Conservation (phyloP, 805 yeast genomes). For the Suhomyces tanzawaensis region DNA sequence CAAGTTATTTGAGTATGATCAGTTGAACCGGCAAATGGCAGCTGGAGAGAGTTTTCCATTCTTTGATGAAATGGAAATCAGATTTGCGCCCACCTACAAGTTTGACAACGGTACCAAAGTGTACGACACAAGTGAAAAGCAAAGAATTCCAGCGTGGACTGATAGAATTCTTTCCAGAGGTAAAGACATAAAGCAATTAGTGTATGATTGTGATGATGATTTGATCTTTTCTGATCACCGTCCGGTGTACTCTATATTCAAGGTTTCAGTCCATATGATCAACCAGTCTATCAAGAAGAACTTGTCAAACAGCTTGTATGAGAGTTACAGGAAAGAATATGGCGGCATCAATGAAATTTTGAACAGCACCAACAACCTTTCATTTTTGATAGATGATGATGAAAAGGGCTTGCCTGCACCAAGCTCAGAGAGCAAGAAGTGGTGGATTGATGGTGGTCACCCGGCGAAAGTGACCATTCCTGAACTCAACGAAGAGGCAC, state of each 20-base stretch:
- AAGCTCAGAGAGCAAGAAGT: conserved; percentile 72
- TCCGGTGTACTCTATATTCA: conserved; percentile 78
- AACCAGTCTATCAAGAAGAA: conserved; percentile 58
- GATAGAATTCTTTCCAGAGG: conserved; percentile 71
- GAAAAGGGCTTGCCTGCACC: conserved; percentile 76
- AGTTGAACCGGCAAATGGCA: conserved; percentile 71
- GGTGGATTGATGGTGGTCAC: conserved; percentile 89
- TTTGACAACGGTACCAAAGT: conserved; percentile 78
- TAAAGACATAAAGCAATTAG: conserved; percentile 52
- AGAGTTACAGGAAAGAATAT: conserved; percentile 48
- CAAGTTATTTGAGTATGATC: conserved; percentile 68
- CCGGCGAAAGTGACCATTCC: conserved; percentile 65
- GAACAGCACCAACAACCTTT: conserved; percentile 23
- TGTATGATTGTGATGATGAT: conserved; percentile 57
- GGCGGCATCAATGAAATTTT: conserved; percentile 37
- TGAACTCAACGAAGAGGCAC: conserved; percentile 34
- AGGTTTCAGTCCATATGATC: conserved; percentile 60
- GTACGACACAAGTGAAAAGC: conserved; percentile 90
- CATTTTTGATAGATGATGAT: conserved; percentile 26
- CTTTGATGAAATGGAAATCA: conserved; percentile 73
- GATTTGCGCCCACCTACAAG: conserved; percentile 87
- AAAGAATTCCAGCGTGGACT: conserved; percentile 94
- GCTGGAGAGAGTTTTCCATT: conserved; percentile 74
- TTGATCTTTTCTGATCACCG: conserved; percentile 82
- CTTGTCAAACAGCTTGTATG: conserved; percentile 58